phyloP scores from a whole-genome alignment of 495 filamentous ascomycete species.

The Ramalina intermedia region DNA sequence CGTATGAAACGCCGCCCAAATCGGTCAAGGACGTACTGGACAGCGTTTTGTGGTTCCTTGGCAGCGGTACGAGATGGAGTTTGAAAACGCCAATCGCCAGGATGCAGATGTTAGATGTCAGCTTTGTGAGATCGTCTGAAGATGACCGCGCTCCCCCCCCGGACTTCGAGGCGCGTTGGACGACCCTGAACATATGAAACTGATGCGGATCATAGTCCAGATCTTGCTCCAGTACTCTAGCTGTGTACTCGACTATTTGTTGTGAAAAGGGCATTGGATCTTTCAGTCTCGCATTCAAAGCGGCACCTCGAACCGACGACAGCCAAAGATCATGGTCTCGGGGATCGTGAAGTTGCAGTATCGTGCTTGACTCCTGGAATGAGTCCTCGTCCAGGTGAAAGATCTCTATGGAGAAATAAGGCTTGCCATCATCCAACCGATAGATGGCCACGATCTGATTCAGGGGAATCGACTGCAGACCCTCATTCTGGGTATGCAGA shows the following conservation, averaged over 20 bases:
- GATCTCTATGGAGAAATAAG: conserved; percentile 70
- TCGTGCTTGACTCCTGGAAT: conserved; percentile 41
- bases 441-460: conserved; percentile 65
- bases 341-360: conserved; percentile 57
- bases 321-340: conserved; percentile 67
- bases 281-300: conserved; percentile 38
- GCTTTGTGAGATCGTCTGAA: conserved; percentile 63
- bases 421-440: conserved; percentile 61
- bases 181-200: conserved; percentile 71
- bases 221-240: conserved; percentile 49
- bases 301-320: conserved; percentile 46
- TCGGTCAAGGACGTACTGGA: conserved; percentile 39
- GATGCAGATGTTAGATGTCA: conserved; percentile 62
- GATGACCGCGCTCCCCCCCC: conserved; percentile 39
- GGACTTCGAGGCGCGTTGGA: conserved; percentile 53
- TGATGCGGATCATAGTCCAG: conserved; percentile 54
- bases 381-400: conserved; percentile 59
- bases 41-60: conserved; percentile 41
- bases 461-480: conserved; percentile 48
- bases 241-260: conserved; percentile 49
- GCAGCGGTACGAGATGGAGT: conserved; percentile 64
- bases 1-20: conserved; percentile 41
- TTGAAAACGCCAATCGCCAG: conserved; percentile 74
- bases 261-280: conserved; percentile 41
- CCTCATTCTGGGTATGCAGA: conserved; percentile 35